Percentiles rank a stretch among this genome's conserved stretches.
Conservation (phyloP, 192 early-diverging fungal genomes). For the Coemansia sp. region DNA sequence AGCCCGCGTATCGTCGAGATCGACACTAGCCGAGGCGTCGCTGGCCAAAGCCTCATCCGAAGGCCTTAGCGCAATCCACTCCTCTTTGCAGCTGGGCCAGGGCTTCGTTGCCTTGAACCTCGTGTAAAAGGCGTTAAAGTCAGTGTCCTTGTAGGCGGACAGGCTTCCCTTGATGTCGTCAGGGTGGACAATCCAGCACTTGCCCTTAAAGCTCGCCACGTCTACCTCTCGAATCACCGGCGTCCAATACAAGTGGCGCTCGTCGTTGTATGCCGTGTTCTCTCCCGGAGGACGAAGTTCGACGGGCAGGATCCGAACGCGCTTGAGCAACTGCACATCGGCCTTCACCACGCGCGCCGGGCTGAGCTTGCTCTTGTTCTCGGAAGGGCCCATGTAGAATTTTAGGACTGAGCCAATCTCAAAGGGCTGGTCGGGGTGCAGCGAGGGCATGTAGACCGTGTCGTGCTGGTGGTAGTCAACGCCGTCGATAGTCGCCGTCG, state of each 20-base stretch:
- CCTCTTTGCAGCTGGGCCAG: constrained; percentile 18
- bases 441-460: constrained; percentile 61
- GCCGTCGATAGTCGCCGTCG: constrained; percentile 25
- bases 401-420: constrained; percentile 59
- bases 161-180: constrained; percentile 41
- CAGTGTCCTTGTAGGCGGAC: constrained; percentile 54
- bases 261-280: constrained; percentile 39
- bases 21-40: background rate
- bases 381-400: constrained; percentile 12
- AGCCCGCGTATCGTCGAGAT: constrained; percentile 20
- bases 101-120: constrained; percentile 23
- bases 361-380: background rate
- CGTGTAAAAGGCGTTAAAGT: constrained; percentile 57
- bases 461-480: constrained; percentile 61
- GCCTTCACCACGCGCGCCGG: constrained; percentile 6
- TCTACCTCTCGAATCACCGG: constrained; percentile 15
- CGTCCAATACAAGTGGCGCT: constrained; percentile 57
- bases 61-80: constrained; percentile 26
- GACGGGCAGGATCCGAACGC: constrained; percentile 33
- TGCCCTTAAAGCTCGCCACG: constrained; percentile 53
- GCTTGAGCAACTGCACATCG: constrained; percentile 49
- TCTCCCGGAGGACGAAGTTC: constrained; percentile 13
- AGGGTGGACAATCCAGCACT: constrained; percentile 61
- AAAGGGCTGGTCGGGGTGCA: constrained; percentile 52
- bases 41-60: background rate